A percentile compares a stretch with the other conserved stretches of the same genome.
Conservation (phyloP, 192 early-diverging fungal species). For the Mortierella alpina region DNA sequence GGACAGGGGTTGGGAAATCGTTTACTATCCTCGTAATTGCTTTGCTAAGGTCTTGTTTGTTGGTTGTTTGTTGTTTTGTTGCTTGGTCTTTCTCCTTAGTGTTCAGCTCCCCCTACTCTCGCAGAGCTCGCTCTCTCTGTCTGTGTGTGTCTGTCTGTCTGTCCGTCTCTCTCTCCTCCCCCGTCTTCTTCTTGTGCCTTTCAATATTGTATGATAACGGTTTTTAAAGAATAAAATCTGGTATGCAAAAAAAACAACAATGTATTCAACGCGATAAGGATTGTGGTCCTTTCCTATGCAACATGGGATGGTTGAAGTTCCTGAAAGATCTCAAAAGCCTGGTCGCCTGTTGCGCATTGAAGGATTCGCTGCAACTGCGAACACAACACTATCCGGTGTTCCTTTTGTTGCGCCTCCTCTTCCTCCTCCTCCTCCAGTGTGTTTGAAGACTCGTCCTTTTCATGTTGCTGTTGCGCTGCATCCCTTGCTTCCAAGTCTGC, state of each 20-base stretch:
- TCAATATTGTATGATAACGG: constrained; percentile 1
- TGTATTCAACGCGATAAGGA: too few relatives aligned
- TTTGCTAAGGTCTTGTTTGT: neutral
- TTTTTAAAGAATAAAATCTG: constrained; percentile 1
- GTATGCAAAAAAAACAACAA: neutral
- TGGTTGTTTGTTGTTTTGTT: neutral
- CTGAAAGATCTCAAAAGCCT: constrained; percentile 1
- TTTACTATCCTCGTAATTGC: too few relatives aligned
- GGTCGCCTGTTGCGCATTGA: constrained; percentile 6
- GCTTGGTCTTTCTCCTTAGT: neutral
- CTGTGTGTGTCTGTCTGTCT: neutral
- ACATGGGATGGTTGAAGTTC: neutral
- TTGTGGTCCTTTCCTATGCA: too few relatives aligned
- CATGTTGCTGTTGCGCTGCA: too few relatives aligned
- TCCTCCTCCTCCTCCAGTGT: neutral
- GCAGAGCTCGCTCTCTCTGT: neutral
- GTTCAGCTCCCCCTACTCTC: neutral
- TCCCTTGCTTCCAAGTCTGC: neutral
- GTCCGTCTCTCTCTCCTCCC: neutral
- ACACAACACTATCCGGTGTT: neutral
- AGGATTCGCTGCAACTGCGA: neutral
- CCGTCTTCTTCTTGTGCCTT: neutral
- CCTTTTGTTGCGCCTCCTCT: neutral
- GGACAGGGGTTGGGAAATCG: too few relatives aligned
- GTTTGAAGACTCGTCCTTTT: neutral